Evolutionary conservation across 768 basidiomycete genomes (phyloP).

Genomic region (Boletellus ananiceps): DNA sequence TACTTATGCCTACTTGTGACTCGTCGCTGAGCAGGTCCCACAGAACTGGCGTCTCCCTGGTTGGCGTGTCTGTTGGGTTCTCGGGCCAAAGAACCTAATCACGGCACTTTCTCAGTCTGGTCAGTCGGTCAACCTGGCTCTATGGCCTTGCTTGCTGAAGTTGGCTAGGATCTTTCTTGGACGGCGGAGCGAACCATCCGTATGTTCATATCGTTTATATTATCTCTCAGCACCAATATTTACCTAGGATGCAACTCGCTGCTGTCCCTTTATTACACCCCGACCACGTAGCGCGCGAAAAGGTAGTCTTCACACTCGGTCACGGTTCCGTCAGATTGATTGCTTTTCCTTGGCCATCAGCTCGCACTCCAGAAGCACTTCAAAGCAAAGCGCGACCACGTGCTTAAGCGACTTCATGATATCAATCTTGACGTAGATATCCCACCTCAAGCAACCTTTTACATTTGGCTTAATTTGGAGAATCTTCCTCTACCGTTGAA

Average conservation of each 20-base stretch:
- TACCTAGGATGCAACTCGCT: conserved; percentile 72
- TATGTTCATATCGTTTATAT: conserved; percentile 35
- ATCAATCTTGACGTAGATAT: conserved; percentile 75
- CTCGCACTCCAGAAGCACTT: conserved; percentile 86
- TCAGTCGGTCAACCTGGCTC: conserved; percentile 15
- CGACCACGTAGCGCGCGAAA: conserved; percentile 62
- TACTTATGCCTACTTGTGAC: neutral
- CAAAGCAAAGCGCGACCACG: conserved; percentile 86
- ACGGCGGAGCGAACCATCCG: conserved; percentile 94
- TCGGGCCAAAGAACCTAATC: conserved; percentile 85
- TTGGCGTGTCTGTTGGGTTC: conserved; percentile 92
- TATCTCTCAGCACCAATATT: neutral
- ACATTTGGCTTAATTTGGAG: conserved; percentile 89
- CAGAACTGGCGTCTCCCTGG: conserved; percentile 95
- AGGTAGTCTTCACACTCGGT: conserved; percentile 33
- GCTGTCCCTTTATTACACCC: conserved; percentile 82
- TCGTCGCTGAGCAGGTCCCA: conserved; percentile 11
- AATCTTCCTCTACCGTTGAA: conserved; percentile 76
- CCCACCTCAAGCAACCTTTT: conserved; percentile 82
- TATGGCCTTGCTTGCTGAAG: neutral
- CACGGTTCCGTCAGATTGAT: neutral
- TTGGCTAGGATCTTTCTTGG: conserved; percentile 71
- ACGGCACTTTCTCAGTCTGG: conserved; percentile 90
- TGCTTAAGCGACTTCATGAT: conserved; percentile 72
- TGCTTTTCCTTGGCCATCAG: conserved; percentile 30